Evolutionary conservation across 768 basidiomycete genomes (phyloP).

Genomic region (Termitomyces sp.): DNA sequence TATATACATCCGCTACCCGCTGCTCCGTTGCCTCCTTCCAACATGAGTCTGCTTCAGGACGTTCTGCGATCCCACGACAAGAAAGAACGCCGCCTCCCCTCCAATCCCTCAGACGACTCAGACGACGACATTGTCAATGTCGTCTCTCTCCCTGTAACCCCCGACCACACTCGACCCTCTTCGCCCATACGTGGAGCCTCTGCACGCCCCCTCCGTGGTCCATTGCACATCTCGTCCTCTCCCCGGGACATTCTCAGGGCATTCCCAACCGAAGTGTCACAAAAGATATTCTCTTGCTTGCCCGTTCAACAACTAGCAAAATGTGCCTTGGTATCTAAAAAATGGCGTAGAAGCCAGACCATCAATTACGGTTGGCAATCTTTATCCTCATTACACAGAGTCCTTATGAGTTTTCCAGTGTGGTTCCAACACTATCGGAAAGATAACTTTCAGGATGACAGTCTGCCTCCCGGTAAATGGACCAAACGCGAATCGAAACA

Average conservation of each 20-base stretch:
- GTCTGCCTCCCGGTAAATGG: conserved; percentile 82
- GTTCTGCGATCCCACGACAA: conserved; percentile 52
- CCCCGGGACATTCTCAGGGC: conserved; percentile 59
- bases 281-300: conserved; percentile 68
- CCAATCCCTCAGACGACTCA: conserved; percentile 41
- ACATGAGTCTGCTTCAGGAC: conserved; percentile 68
- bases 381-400: not conserved
- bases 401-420: conserved; percentile 40
- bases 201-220: conserved; percentile 44
- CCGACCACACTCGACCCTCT: conserved; percentile 57
- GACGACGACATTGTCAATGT: conserved; percentile 74
- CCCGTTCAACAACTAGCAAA: conserved; percentile 63
- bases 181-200: conserved; percentile 50
- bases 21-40: conserved; percentile 6
- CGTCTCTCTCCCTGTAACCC: conserved; percentile 67
- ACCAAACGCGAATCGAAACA: conserved; percentile 92
- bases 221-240: conserved; percentile 35
- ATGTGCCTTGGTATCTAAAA: conserved; percentile 77
- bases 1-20: not conserved
- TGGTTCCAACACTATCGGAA: conserved; percentile 94
- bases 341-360: conserved; percentile 88
- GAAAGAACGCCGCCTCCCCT: conserved; percentile 20
- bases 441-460: conserved; percentile 81
- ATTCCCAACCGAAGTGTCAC: conserved; percentile 80
- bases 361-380: conserved; percentile 77